phyloP scores from a whole-genome alignment of 306 rosid species.

The Carpinus viminea region DNA sequence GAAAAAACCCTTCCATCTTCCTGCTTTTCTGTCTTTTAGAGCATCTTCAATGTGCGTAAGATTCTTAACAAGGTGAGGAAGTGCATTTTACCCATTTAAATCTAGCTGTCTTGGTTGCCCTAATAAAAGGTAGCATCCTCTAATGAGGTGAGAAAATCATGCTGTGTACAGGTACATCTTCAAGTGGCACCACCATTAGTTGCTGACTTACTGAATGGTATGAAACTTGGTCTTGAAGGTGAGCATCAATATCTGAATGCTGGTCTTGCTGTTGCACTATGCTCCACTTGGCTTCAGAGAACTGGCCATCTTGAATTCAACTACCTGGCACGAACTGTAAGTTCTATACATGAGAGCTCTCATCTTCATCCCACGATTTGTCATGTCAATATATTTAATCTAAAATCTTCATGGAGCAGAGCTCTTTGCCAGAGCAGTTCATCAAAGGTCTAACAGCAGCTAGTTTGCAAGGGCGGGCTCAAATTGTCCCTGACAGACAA shows the following conservation, averaged over 20 bases:
- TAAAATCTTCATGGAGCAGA: conserved; percentile 41
- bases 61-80: not conserved
- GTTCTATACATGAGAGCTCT: conserved; percentile 37
- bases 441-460: conserved; percentile 74
- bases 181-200: conserved; percentile 63
- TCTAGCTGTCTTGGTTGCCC: conserved; percentile 22
- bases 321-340: conserved; percentile 53
- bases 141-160: conserved; percentile 32
- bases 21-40: conserved; percentile 16
- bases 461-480: conserved; percentile 94
- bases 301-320: conserved; percentile 57
- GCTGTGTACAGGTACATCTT: conserved; percentile 66
- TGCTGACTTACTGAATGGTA: conserved; percentile 62
- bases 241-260: conserved; percentile 95
- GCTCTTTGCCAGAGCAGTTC: conserved; percentile 74
- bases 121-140: not conserved
- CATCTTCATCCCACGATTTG: conserved; percentile 10
- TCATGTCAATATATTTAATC: conserved; percentile 24
- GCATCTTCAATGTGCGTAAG: conserved; percentile 14
- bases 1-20: conserved; percentile 4
- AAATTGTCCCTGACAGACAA: conserved; percentile 66
- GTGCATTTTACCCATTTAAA: conserved; percentile 7
- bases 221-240: conserved; percentile 88
- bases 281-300: conserved; percentile 85
- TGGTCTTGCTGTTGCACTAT: conserved; percentile 83